Evolutionary conservation across 192 early-diverging fungal genomes (phyloP), one percentile per base, ranked within the genome.

Genomic region (Backusella luteola): DNA sequence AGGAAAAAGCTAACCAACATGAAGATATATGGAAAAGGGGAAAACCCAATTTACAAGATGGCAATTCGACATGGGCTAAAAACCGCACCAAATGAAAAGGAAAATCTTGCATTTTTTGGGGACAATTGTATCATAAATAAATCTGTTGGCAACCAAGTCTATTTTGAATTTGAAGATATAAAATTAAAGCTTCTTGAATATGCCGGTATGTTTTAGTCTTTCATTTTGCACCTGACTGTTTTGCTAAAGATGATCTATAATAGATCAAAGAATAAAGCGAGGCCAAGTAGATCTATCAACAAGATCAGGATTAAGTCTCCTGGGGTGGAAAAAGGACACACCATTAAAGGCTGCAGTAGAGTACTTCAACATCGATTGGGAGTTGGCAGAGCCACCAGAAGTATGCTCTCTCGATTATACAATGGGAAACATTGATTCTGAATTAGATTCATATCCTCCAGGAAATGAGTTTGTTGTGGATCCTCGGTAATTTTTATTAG

Each of bases 391-490:
- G 42, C 82, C 78, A 42, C 11, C 78, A 4, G 76, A 83, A 77
- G 34, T 77, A 8, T 73, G 70, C 6, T 83, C 81, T n/a, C 53
- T 83, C 2, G 79, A 83, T 32, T 83, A 79, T 77, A 66, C 78
- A 11, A 69, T 73, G 7, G 75, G 76, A 44, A 80, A 75, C 12
- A 76, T 56, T 12, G 79, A 83, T 23, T 52, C 39, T 7, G 66
- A 76, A n/a, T 41, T 42, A 17, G 78, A 76, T 15, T 52, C 41
- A 0, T 77, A 74, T 36, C 75, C 71, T 29, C 26, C 34, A 41
- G 84, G 76, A 34, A 75, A 84, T 66, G 75, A 82, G 3, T 82
- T 84, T 77, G 83, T 82, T 2, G 52, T 82, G 5, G 83, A 84
- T 67, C 38, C 70, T 14, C 70, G 81, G 76, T 79, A 80, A 73